Percentiles rank a stretch among this genome's conserved stretches.
These are phyloP conservation scores for Dendrobium huoshanense DNA, from an alignment of 106 monocot species.

Conservation along the genomic window DNA sequence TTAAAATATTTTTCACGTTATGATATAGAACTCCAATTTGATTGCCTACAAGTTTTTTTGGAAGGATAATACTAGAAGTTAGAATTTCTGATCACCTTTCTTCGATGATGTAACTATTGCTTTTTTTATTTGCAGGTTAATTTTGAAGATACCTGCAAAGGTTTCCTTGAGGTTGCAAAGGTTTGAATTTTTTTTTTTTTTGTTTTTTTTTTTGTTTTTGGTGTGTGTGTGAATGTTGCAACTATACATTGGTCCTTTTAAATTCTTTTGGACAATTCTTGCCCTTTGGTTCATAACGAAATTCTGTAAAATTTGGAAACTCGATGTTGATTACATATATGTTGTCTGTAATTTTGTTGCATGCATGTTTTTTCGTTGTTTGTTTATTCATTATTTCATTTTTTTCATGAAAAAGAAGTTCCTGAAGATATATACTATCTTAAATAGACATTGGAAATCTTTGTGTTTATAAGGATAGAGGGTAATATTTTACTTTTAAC, in stretches of 20 bases:
- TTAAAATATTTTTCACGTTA: no score
- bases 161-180: slow-evolving; percentile 99
- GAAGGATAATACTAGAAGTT: not conserved
- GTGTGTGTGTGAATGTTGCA: not conserved
- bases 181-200: slow-evolving; percentile 28
- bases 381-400: not conserved
- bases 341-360: not conserved
- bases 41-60: not conserved
- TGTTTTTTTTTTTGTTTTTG: no score
- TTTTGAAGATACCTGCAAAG: slow-evolving; percentile 99
- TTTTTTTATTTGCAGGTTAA: slow-evolving; percentile 58
- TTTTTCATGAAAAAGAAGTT: not conserved
- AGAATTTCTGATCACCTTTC: not conserved
- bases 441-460: not conserved
- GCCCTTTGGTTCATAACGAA: not conserved
- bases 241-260: not conserved
- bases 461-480: not conserved
- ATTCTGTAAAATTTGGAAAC: not conserved
- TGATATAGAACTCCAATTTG: not conserved
- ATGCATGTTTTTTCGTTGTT: not conserved
- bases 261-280: not conserved
- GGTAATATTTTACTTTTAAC: not conserved
- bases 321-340: not conserved
- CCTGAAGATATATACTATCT: not conserved
- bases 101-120: not conserved